Evolutionary conservation across 2,329 filamentous ascomycete species (phyloP).

Genomic region (Ustulina deusta): DNA sequence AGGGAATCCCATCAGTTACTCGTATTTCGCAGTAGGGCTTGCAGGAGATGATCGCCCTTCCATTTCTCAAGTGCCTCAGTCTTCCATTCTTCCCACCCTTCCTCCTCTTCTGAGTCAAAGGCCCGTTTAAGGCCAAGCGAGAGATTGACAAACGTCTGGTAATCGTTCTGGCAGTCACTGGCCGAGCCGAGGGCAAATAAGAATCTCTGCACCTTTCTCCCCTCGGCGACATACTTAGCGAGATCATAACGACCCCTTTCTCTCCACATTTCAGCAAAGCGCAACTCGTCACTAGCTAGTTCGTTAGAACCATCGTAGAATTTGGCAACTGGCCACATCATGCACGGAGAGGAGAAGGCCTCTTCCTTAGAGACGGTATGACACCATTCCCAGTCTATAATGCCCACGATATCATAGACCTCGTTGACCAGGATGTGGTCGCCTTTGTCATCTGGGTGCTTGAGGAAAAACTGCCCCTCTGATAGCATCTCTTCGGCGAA

Average conservation of each 20-base stretch:
- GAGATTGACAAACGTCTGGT: no score
- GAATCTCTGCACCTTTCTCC: constrained; percentile 44
- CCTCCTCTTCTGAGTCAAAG: no score
- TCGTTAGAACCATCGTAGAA: constrained; percentile 52
- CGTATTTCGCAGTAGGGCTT: no score
- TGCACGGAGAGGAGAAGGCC: constrained; percentile 52
- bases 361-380: constrained; percentile 45
- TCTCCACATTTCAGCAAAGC: constrained; percentile 43
- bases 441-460: constrained; percentile 60
- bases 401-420: constrained; percentile 56
- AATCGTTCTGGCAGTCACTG: no score
- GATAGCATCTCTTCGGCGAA: constrained; percentile 34
- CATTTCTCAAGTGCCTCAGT: no score
- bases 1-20: no score
- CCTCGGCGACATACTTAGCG: constrained; percentile 35
- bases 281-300: constrained; percentile 43
- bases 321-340: constrained; percentile 52
- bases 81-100: no score
- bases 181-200: constrained; percentile 39
- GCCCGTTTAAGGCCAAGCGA: no score
- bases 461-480: constrained; percentile 54
- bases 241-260: constrained; percentile 44
- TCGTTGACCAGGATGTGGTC: constrained; percentile 59
- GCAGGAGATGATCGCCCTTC: no score
- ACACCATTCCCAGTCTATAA: constrained; percentile 60